A percentile compares a stretch with the other conserved stretches of the same genome.
Evolutionary conservation across 2,329 filamentous ascomycete genomes (phyloP).

Genomic region (Colletotrichum godetiae): DNA sequence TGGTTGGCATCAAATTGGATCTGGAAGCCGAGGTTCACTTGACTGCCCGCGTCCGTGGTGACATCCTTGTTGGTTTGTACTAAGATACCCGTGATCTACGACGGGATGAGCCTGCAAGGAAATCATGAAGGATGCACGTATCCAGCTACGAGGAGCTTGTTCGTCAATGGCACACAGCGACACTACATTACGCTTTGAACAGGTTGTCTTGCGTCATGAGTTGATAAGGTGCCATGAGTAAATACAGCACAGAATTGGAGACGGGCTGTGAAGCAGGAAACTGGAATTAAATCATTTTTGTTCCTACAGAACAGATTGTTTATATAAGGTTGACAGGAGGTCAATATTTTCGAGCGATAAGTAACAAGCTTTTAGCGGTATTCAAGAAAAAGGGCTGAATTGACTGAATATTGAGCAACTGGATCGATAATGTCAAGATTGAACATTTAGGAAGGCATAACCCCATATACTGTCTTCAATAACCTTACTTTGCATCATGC

Average conservation of each 20-base stretch:
- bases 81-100: constrained; percentile 38
- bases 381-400: too few species aligned
- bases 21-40: constrained; percentile 72
- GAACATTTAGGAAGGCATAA: too few species aligned
- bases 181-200: background rate
- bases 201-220: background rate
- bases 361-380: background rate
- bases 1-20: constrained; percentile 73
- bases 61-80: constrained; percentile 70
- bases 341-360: background rate
- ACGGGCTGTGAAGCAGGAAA: background rate
- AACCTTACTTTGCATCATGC: too few species aligned
- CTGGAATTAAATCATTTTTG: background rate
- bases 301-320: background rate
- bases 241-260: background rate
- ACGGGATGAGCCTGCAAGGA: background rate
- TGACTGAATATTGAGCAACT: too few species aligned
- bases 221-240: background rate
- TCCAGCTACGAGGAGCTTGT: background rate
- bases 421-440: too few species aligned
- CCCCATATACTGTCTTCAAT: too few species aligned
- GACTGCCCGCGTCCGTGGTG: constrained; percentile 69
- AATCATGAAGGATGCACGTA: background rate
- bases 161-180: background rate
- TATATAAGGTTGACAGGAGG: background rate